phyloP scores from a whole-genome alignment of 306 rosid genomes.

The Corylus americana region DNA sequence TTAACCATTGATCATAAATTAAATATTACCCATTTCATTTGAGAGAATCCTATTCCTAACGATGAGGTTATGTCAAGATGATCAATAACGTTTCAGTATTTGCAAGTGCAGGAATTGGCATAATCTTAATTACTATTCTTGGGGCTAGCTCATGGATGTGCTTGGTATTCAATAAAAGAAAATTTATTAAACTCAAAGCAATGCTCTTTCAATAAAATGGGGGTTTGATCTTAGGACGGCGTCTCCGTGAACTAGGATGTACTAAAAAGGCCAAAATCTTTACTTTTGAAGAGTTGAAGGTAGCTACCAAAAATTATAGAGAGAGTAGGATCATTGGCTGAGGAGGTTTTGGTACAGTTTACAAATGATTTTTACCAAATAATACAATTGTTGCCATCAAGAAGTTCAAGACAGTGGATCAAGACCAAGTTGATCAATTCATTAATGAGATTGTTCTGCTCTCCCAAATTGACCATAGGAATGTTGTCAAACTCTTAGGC shows the following conservation, averaged over 20 bases:
- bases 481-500: slow-evolving; percentile 19
- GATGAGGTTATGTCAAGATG: too few relatives aligned
- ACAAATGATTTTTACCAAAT: background rate
- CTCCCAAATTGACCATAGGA: slow-evolving; percentile 4
- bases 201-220: slow-evolving; percentile 7
- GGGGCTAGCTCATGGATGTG: background rate
- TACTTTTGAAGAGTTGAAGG: slow-evolving; percentile 4
- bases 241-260: too few relatives aligned
- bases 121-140: background rate
- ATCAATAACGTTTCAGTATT: background rate
- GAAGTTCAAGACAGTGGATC: slow-evolving; percentile 13
- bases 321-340: slow-evolving; percentile 13
- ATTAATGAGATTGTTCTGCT: slow-evolving; percentile 23
- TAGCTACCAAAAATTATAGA: slow-evolving; percentile 15
- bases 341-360: slow-evolving; percentile 25
- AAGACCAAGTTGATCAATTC: slow-evolving; percentile 17
- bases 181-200: background rate
- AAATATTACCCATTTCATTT: too few relatives aligned
- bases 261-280: too few relatives aligned
- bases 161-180: background rate
- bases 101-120: background rate
- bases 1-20: too few relatives aligned
- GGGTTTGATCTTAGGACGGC: too few relatives aligned
- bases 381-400: slow-evolving; percentile 7
- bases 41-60: too few relatives aligned